Conservation (phyloP, 139 green algal species). For the Tetraselmis striata region DNA sequence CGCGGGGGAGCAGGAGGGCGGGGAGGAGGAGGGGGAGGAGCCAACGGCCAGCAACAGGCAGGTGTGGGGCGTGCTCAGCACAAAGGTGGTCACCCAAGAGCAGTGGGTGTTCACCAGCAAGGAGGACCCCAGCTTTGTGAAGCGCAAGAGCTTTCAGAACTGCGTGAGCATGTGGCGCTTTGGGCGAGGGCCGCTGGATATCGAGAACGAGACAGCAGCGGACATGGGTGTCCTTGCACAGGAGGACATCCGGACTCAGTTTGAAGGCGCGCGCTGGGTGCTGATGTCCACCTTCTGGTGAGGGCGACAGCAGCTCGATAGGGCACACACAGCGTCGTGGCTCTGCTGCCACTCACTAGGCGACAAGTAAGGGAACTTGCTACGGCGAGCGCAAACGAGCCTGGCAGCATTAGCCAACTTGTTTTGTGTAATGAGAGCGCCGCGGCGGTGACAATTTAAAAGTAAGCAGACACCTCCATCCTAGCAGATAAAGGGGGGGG, state of each 20-base stretch:
- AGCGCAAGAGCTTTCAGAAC: not conserved
- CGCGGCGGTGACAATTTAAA: no score
- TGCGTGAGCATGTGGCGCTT: not conserved
- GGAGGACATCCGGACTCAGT: not conserved
- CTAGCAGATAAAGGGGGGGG: no score
- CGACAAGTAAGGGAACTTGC: no score
- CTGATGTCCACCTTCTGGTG: not conserved
- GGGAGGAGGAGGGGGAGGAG: not conserved
- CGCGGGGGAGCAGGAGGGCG: no score
- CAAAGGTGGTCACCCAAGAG: not conserved
- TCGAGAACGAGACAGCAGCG: not conserved
- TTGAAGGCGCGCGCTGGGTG: not conserved
- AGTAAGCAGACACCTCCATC: no score
- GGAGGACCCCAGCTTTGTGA: not conserved
- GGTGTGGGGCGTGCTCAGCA: not conserved
- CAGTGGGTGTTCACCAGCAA: not conserved
- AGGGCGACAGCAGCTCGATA: no score
- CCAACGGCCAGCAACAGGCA: not conserved
- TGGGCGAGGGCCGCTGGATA: not conserved
- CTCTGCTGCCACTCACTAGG: no score
- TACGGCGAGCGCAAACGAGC: no score
- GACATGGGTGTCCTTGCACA: no score
- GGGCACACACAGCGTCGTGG: no score
- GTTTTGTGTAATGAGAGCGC: no score
- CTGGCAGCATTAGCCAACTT: no score